Evolutionary conservation across 495 filamentous ascomycete species (phyloP).

Genomic region (Apodospora peruviana): DNA sequence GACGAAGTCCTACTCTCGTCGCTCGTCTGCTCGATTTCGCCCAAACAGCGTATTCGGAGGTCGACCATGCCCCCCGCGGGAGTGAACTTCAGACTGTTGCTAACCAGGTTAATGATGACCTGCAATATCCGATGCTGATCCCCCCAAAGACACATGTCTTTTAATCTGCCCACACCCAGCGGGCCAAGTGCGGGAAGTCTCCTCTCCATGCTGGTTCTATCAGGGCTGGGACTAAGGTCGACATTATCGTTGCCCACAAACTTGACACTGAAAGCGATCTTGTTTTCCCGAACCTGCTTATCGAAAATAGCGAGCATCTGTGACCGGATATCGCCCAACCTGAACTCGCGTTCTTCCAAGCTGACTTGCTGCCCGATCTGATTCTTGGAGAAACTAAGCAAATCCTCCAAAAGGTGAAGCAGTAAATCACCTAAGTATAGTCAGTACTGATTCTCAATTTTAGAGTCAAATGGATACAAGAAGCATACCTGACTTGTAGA

Average conservation of each 20-base stretch:
- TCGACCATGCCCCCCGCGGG: slow-evolving; percentile 68
- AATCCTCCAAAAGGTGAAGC: slow-evolving; percentile 81
- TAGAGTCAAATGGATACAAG: not conserved
- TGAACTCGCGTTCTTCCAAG: slow-evolving; percentile 81
- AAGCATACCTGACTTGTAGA: slow-evolving; percentile 68
- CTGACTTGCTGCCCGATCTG: slow-evolving; percentile 75
- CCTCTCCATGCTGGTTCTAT: slow-evolving; percentile 29
- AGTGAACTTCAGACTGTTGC: slow-evolving; percentile 91
- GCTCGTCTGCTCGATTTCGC: slow-evolving; percentile 41
- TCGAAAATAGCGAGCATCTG: slow-evolving; percentile 83
- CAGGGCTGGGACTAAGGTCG: slow-evolving; percentile 27
- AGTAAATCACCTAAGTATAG: slow-evolving; percentile 76
- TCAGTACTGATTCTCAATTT: not conserved
- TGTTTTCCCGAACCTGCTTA: slow-evolving; percentile 75
- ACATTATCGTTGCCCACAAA: slow-evolving; percentile 50
- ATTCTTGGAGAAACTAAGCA: slow-evolving; percentile 90
- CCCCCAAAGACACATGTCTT: slow-evolving; percentile 77
- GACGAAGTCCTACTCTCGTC: slow-evolving; percentile 45
- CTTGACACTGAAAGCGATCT: slow-evolving; percentile 64
- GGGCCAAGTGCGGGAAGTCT: slow-evolving; percentile 50
- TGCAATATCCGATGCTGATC: slow-evolving; percentile 85
- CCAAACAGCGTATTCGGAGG: slow-evolving; percentile 66
- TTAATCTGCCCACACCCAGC: slow-evolving; percentile 55
- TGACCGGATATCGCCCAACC: slow-evolving; percentile 67
- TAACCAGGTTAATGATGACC: slow-evolving; percentile 87